These are phyloP conservation scores for Hortaea sp. DNA, from an alignment of 2,329 filamentous ascomycete genomes.

Conservation along the genomic window DNA sequence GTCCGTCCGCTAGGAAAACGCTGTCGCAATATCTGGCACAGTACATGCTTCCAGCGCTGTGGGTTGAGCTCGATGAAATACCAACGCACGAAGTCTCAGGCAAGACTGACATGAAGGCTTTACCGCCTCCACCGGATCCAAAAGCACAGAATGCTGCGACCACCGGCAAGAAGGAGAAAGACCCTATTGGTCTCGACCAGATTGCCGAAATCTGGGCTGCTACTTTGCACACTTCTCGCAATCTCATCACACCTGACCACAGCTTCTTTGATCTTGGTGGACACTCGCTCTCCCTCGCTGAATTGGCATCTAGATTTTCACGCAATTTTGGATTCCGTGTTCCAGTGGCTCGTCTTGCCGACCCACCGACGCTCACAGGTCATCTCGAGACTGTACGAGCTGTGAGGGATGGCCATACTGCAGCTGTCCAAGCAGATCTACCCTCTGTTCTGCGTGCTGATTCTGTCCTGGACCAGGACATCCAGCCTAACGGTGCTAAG, in stretches of 20 bases:
- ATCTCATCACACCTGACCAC: conserved; percentile 55
- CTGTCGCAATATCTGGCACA: conserved; percentile 60
- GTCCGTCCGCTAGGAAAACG: conserved; percentile 55
- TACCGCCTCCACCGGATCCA: conserved; percentile 54
- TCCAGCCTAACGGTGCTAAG: conserved; percentile 43
- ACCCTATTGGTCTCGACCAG: conserved; percentile 55
- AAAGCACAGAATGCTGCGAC: conserved; percentile 19
- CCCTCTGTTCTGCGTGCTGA: conserved; percentile 60
- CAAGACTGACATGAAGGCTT: conserved; percentile 62
- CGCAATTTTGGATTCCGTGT: conserved; percentile 64
- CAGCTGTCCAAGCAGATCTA: conserved; percentile 64
- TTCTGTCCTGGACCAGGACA: conserved; percentile 58
- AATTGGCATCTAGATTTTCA: conserved; percentile 60
- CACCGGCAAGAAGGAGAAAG: conserved; percentile 21
- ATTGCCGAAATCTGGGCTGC: conserved; percentile 65
- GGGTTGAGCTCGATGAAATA: conserved; percentile 61
- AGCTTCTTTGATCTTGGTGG: conserved; percentile 76
- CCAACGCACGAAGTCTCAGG: conserved; percentile 72
- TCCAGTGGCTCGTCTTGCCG: conserved; percentile 60
- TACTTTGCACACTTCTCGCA: conserved; percentile 54
- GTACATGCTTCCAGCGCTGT: conserved; percentile 74
- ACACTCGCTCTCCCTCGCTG: conserved; percentile 67
- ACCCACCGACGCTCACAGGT: conserved; percentile 60
- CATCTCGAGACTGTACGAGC: conserved; percentile 62
- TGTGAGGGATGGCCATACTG: conserved; percentile 61